A percentile compares a stretch with the other conserved stretches of the same genome.
Conservation (phyloP, 306 rosid species). For the Purshia tridentata region DNA sequence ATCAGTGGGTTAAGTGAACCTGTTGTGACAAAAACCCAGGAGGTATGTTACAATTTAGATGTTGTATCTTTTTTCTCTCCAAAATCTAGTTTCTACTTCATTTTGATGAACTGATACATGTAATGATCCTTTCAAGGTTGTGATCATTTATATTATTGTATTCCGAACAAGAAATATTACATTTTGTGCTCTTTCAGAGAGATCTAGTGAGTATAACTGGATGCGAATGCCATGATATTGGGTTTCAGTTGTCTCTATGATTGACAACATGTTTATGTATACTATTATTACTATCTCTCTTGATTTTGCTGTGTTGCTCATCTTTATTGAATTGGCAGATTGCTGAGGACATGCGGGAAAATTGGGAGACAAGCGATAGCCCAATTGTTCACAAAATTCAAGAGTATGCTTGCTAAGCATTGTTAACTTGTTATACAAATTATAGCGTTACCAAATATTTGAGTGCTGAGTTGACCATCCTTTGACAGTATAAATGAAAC, state of each 20-base stretch:
- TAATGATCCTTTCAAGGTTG: not conserved
- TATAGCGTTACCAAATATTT: not conserved
- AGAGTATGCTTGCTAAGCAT: conserved; percentile 48
- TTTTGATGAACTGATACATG: not conserved
- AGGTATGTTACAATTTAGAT: conserved; percentile 50
- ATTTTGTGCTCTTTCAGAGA: not conserved
- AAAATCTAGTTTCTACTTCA: not conserved
- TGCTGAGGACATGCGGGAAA: conserved; percentile 77
- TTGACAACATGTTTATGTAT: conserved; percentile 4
- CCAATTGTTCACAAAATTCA: conserved; percentile 82
- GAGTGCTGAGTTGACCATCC: conserved; percentile 19
- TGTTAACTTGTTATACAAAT: not conserved
- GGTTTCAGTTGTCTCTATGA: not conserved
- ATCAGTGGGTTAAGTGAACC: conserved; percentile 59
- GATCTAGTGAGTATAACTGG: not conserved
- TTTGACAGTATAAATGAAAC: conserved; percentile 77
- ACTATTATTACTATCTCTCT: not conserved
- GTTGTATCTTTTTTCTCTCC: conserved; percentile 16
- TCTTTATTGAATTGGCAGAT: conserved; percentile 59
- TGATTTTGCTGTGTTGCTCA: conserved; percentile 18
- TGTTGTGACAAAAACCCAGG: conserved; percentile 70
- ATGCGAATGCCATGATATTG: not conserved
- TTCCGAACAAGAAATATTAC: too few species aligned
- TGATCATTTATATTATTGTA: not conserved
- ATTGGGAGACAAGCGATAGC: conserved; percentile 73